Base-by-base conservation (phyloP, 2,329 filamentous ascomycete genomes). In the Pseudopithomyces chartarum region DNA sequence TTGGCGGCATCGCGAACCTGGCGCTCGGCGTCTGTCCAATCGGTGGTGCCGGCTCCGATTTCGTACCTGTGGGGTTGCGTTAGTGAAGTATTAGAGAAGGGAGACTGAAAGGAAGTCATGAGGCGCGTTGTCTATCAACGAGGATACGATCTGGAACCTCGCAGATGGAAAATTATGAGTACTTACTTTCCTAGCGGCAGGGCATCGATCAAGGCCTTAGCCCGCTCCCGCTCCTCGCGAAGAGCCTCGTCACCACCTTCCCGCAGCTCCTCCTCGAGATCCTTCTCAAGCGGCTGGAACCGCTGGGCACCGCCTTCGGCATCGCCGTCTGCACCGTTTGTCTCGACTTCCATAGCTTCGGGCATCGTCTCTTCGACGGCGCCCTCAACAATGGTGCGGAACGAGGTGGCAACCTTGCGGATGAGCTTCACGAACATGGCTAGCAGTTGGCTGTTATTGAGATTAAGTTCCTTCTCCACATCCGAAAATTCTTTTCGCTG, bases 341-440 rank as follows among this genome's bases (percentile, higher is more conserved):
- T 65, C 3, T 66, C 69, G 5, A 68, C 58, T 34, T 80, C 64
- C 54, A 78, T 74, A 11, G 73, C 68, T 52, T 85, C 81, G 2
- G 80, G 80, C 69, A 83, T 73, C 0, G 67, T 73, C 55, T 78
- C 69, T 39, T 74, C 75, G 15, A 81, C 88, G 0, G 91, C 92
- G 3, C 86, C 87, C 40, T 92, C 86, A 2, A 97, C 83, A 0
- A 98, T 78, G 3, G 83, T 80, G 32, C 87, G 85, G 77, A 99
- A 95, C 71, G 93, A 86, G 2, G 85, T 82, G 2, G 90, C 90
- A 38, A 97, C 84, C 80, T 98, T 98, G 63, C 92, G 87, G 57
- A 97, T 84, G 58, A 97, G 90, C 82, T 99, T 99, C 75, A 97
- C 91, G 76, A 99, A 98, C 90, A 98, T 96, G 58, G 94, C 93